Evolutionary conservation across 225 moss, liverwort and hornwort species (phyloP).

Genomic region (Neckera pumila): DNA sequence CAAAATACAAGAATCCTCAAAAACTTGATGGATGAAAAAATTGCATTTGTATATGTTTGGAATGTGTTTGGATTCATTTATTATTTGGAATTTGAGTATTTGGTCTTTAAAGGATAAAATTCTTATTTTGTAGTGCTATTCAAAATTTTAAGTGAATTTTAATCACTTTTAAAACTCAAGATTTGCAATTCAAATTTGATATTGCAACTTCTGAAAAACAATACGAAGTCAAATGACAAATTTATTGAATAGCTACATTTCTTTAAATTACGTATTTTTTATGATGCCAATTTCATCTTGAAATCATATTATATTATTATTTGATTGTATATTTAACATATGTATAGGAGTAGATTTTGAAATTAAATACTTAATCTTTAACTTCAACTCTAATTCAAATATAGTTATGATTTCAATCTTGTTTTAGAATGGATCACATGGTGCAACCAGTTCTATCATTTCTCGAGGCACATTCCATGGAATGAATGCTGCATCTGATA

Average conservation of each 20-base stretch:
- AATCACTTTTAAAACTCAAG: not conserved
- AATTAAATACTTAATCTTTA: too few species aligned
- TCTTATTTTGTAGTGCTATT: too few species aligned
- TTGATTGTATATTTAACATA: not conserved
- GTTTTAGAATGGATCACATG: conserved; percentile 48
- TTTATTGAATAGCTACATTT: not conserved
- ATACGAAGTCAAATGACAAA: not conserved
- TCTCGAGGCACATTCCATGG: conserved; percentile 45
- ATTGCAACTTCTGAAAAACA: fast-evolving
- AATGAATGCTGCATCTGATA: conserved; percentile 23
- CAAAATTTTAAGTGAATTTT: not conserved
- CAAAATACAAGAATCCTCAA: not conserved
- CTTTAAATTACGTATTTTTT: fast-evolving
- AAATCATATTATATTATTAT: too few species aligned
- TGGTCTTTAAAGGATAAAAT: fast-evolving
- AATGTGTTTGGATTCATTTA: fast-evolving
- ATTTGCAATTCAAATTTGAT: not conserved
- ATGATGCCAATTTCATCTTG: not conserved
- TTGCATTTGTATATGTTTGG: fast-evolving
- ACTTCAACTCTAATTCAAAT: not conserved
- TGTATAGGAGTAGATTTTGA: not conserved
- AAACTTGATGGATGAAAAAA: not conserved
- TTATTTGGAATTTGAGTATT: not conserved
- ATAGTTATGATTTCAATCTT: not conserved
- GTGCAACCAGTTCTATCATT: conserved; percentile 66